Evolutionary conservation across 176 grass and related monocot species (phyloP), one percentile per base, ranked within the genome.

Genomic region (Calamus simplicifolius): DNA sequence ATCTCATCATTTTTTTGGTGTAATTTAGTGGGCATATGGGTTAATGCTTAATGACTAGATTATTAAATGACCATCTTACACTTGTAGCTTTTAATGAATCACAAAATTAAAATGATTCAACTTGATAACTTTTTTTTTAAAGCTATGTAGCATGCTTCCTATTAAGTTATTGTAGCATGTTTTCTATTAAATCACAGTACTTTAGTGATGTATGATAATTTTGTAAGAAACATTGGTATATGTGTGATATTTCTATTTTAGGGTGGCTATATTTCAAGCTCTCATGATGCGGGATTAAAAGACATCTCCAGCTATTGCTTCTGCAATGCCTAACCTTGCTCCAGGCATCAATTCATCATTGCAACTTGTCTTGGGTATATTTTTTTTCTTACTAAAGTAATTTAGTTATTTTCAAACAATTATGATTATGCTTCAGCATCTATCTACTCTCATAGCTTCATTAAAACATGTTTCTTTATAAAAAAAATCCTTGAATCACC

Each of bases 291-390:
- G 4, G 89, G 81, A 69, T 79, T 88, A 63, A 88, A 95, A 74
- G 70, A 88, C 89, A 35, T 85, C 85, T 13, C 89, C 78, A 6
- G 71, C 81, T 57, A 85, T 95, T 54, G 81, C 81, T 1, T 73
- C 81, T 25, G 72, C 89, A 5, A 85, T 95, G 81, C 89, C 81
- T 3, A 95, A 85, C 77, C 75, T 95, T 8, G 75, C 81, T 2
- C 89, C 85, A 1, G 85, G 76, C 29, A 65, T 95, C 75, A 85
- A 72, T 95, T 83, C 58, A 21, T 95, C 29, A 29, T 86, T 55
- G 77, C 85, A 29, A 77, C 63, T 4, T 79, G 76, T 65, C 70
- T 89, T 54, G 56, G 89, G 84, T 95, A 52, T 19, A 18, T 21
- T 4, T 10, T 10, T 26, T 4, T 14, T 67, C 51, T 25, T 12